Conservation (phyloP, 345 rosid species). For the Passiflora organensis region DNA sequence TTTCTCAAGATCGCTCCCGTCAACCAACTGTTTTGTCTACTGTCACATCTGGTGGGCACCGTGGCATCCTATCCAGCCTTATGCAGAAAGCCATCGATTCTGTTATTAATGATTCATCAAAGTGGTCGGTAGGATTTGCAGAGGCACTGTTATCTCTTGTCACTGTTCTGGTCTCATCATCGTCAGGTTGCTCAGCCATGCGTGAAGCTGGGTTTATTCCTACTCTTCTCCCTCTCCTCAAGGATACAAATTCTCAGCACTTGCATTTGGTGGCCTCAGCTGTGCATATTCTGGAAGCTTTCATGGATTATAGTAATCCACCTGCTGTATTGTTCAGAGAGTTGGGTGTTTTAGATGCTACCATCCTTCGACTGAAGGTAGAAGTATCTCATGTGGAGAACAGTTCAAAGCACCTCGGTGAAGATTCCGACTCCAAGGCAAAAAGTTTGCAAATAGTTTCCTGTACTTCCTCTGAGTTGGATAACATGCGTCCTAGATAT, state of each 20-base stretch:
- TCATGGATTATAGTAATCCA: conserved; percentile 94
- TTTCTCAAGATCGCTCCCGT: conserved; percentile 90
- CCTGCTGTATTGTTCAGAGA: conserved; percentile 92
- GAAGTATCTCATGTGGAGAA: conserved; percentile 70
- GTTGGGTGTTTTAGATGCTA: conserved; percentile 93
- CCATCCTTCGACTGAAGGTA: conserved; percentile 69
- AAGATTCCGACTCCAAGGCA: conserved; percentile 41
- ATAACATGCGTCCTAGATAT: conserved; percentile 54
- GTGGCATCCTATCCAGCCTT: conserved; percentile 85
- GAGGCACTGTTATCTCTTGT: conserved; percentile 89
- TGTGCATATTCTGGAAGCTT: conserved; percentile 82
- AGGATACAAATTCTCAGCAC: conserved; percentile 88
- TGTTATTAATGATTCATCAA: conserved; percentile 55
- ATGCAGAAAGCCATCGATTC: conserved; percentile 90
- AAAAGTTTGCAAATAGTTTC: conserved; percentile 34
- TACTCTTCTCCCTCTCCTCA: conserved; percentile 83
- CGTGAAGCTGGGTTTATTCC: conserved; percentile 94
- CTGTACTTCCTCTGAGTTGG: conserved; percentile 44
- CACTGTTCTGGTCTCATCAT: conserved; percentile 82
- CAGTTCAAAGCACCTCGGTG: conserved; percentile 45
- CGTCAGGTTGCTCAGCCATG: conserved; percentile 91
- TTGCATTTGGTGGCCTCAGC: conserved; percentile 87
- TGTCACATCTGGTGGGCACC: conserved; percentile 86
- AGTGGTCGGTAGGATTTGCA: conserved; percentile 76
- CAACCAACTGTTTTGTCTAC: conserved; percentile 78